Evolutionary conservation across 2,329 filamentous ascomycete species (phyloP).

Genomic region (Beauveria australis): DNA sequence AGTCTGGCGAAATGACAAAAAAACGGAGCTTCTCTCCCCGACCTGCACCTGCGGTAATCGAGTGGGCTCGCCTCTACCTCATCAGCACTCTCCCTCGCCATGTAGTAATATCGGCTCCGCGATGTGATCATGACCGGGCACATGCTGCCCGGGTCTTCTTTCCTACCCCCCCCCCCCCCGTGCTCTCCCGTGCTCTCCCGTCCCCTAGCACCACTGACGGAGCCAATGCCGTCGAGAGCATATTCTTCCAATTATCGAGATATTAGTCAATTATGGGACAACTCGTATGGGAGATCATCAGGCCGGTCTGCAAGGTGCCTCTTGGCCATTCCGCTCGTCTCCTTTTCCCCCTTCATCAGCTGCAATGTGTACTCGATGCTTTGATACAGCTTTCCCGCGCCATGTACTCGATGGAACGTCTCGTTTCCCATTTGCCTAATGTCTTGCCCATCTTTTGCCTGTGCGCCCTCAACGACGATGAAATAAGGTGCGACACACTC

Average conservation of each 20-base stretch:
- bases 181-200: background rate
- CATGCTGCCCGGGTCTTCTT: background rate
- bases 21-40: background rate
- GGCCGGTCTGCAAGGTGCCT: background rate
- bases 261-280: conserved; percentile 6
- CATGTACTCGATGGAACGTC: background rate
- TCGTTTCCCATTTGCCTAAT: background rate
- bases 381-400: background rate
- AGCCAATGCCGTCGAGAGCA: background rate
- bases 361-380: background rate
- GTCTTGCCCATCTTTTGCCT: background rate
- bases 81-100: background rate
- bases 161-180: background rate
- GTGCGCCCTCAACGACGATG: background rate
- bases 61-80: background rate
- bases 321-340: background rate
- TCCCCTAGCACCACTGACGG: background rate
- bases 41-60: conserved; percentile 7
- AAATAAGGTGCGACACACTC: conserved; percentile 9
- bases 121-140: background rate
- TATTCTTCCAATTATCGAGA: background rate
- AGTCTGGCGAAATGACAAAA: conserved; percentile 1
- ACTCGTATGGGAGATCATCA: background rate
- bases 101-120: conserved; percentile 9
- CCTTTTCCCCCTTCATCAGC: background rate